These are phyloP conservation scores for Phaffomyces antillensis DNA, from an alignment of 805 yeast species.

Conservation along the genomic window DNA sequence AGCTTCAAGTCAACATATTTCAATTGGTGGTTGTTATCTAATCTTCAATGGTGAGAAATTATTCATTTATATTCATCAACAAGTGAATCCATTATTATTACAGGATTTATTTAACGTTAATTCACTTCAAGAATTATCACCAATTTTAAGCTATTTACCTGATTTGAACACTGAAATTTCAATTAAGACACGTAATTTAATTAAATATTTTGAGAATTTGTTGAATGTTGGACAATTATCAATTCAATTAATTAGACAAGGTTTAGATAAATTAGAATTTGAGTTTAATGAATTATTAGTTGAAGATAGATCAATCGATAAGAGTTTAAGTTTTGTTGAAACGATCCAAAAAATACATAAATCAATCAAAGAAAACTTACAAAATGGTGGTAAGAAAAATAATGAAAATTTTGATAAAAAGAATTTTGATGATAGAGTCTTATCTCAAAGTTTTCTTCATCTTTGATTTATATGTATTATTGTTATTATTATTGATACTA, in stretches of 20 bases:
- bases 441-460: slow-evolving; percentile 2
- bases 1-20: slow-evolving; percentile 34
- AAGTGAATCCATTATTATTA: slow-evolving; percentile 58
- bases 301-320: slow-evolving; percentile 62
- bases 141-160: slow-evolving; percentile 51
- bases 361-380: slow-evolving; percentile 45
- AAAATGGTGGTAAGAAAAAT: slow-evolving; percentile 30
- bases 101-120: slow-evolving; percentile 70
- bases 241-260: slow-evolving; percentile 58
- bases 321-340: slow-evolving; percentile 54
- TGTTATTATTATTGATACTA: neutral
- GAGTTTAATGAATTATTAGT: slow-evolving; percentile 52
- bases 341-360: slow-evolving; percentile 65
- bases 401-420: neutral
- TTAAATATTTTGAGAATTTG: slow-evolving; percentile 46
- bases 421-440: neutral
- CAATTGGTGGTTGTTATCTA: slow-evolving; percentile 71
- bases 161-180: slow-evolving; percentile 63
- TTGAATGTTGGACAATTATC: slow-evolving; percentile 31
- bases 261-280: slow-evolving; percentile 41
- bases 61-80: slow-evolving; percentile 61
- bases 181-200: slow-evolving; percentile 54
- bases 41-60: slow-evolving; percentile 60
- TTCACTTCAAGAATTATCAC: slow-evolving; percentile 21
- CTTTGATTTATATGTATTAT: neutral